phyloP scores from a whole-genome alignment of 768 basidiomycete genomes.

The Pleurotus citrinopileatus region DNA sequence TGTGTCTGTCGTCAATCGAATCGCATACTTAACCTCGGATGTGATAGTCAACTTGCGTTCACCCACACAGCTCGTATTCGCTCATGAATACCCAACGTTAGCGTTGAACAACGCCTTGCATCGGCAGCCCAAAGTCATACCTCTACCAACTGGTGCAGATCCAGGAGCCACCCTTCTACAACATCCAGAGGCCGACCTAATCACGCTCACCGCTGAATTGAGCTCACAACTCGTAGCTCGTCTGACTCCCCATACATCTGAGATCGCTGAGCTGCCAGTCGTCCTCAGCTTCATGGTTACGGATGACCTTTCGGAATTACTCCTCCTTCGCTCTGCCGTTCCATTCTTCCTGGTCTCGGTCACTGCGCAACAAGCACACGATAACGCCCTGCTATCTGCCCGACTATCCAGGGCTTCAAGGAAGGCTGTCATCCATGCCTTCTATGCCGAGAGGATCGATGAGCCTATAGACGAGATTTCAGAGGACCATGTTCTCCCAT shows the following conservation, averaged over 20 bases:
- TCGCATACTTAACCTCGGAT: conserved; percentile 72
- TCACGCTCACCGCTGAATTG: conserved; percentile 57
- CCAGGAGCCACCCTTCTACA: conserved; percentile 55
- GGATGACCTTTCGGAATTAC: conserved; percentile 69
- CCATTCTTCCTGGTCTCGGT: conserved; percentile 82
- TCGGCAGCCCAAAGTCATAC: conserved; percentile 41
- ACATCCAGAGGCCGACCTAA: conserved; percentile 41
- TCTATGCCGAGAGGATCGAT: conserved; percentile 45
- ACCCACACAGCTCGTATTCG: conserved; percentile 38
- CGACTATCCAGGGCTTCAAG: conserved; percentile 67
- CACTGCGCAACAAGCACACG: conserved; percentile 78
- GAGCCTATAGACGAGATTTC: conserved; percentile 47
- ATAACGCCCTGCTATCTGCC: conserved; percentile 85
- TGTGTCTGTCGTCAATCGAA: conserved; percentile 49
- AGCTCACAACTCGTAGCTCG: conserved; percentile 51
- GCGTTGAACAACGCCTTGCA: too few species aligned
- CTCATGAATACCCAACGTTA: too few species aligned
- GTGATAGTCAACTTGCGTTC: conserved; percentile 54
- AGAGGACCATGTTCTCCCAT: conserved; percentile 56
- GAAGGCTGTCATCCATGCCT: conserved; percentile 84
- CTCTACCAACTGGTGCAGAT: conserved; percentile 63
- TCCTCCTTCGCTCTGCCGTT: conserved; percentile 72
- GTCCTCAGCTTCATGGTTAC: conserved; percentile 69
- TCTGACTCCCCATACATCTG: conserved; percentile 66
- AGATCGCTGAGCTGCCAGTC: conserved; percentile 61